Base-by-base conservation (phyloP, 1,284 basidiomycete species). In the Coriolopsis trogii region DNA sequence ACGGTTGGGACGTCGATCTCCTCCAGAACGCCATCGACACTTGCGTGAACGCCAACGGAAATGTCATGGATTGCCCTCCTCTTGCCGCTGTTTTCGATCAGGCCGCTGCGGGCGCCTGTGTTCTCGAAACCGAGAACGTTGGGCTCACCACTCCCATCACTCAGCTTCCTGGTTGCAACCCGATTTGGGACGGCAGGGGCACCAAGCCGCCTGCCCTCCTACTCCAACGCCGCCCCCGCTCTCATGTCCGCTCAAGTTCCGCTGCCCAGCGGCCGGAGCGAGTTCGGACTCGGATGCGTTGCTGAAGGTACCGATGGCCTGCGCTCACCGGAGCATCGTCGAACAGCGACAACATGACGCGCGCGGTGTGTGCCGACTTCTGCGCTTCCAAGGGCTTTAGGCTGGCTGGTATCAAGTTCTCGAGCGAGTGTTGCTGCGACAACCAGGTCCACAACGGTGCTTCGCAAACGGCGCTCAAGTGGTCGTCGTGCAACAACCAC, bases 121-220 rank as follows among this genome's bases (percentile, higher is more conserved):
- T n/a, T n/a, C n/a, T n/a, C n/a, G n/a, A n/a, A n/a, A n/a, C n/a
- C n/a, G n/a, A n/a, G n/a, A n/a, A n/a, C n/a, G n/a, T n/a, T n/a
- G n/a, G n/a, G n/a, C n/a, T n/a, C n/a, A n/a, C n/a, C n/a, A n/a
- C n/a, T n/a, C n/a, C n/a, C n/a, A n/a, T n/a, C n/a, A n/a, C n/a
- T n/a, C n/a, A n/a, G n/a, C n/a, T n/a, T n/a, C n/a, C 68, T n/a
- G 67, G 66, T 41, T 66, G 65, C 59, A 68, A 67, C 58, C 60
- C 64, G 33, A 48, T 67, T 49, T 60, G 51, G 51, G 51, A 59
- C 41, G 59, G 56, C 36, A 60, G 52, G 36, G 59, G 61, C 24
- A 31, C 33, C 16, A 46, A 54, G 48, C 59, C 61, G 5, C 48
- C 56, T 3, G 60, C 56, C 28, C 37, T 16, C 59, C 25, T 46